Percentiles rank a stretch among this genome's conserved stretches.
phyloP scores from a whole-genome alignment of 192 early-diverging fungal genomes.

The Podila epigama region DNA sequence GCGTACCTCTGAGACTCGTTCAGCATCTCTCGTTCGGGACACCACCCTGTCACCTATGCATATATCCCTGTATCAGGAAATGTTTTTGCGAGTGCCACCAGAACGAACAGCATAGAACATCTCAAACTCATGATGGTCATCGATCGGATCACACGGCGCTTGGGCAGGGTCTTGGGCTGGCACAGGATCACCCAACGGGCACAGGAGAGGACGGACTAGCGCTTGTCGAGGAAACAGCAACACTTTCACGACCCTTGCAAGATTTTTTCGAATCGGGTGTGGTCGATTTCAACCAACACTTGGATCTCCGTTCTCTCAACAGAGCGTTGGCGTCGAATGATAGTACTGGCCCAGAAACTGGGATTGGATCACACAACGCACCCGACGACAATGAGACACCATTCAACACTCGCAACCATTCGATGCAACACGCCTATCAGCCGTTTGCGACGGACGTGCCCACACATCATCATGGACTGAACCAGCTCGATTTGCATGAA shows the following conservation, averaged over 20 bases:
- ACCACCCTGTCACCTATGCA: conserved; percentile 30
- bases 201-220: neutral
- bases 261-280: conserved; percentile 20
- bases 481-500: conserved; percentile 2
- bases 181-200: too few relatives aligned
- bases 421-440: neutral
- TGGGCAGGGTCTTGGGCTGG: neutral
- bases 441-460: neutral
- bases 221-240: too few relatives aligned
- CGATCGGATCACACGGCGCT: neutral
- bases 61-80: conserved; percentile 13
- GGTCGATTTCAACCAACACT: conserved; percentile 26
- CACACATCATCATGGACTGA: neutral
- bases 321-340: neutral
- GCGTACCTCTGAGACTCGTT: conserved; percentile 8
- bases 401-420: neutral
- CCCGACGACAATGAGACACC: neutral
- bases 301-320: conserved; percentile 15
- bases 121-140: neutral
- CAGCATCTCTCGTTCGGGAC: conserved; percentile 21
- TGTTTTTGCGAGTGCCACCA: conserved; percentile 33
- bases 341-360: neutral
- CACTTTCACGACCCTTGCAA: conserved; percentile 21
- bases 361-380: neutral
- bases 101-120: conserved; percentile 10